These are phyloP conservation scores for Rhodotorula sp. DNA, from an alignment of 1,284 basidiomycete genomes.

Conservation along the genomic window DNA sequence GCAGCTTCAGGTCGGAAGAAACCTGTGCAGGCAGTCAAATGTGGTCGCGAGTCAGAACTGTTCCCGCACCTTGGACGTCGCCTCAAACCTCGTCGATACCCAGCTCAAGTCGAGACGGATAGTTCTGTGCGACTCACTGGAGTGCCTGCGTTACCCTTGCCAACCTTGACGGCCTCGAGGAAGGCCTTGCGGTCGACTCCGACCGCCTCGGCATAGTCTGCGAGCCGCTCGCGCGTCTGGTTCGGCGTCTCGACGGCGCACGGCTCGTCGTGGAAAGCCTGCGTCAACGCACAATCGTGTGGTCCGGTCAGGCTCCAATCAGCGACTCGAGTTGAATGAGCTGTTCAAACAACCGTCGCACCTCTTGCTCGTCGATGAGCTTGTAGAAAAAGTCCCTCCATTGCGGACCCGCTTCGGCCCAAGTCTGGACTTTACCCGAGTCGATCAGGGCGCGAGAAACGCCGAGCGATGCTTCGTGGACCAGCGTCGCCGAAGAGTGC, in stretches of 20 bases:
- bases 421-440: slow-evolving; percentile 44
- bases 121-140: slow-evolving; percentile 32
- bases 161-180: slow-evolving; percentile 46
- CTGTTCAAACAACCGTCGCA: not conserved
- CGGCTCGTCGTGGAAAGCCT: slow-evolving; percentile 49
- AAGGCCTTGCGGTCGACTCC: slow-evolving; percentile 46
- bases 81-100: not conserved
- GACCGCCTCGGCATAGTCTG: slow-evolving; percentile 45
- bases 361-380: slow-evolving; percentile 46
- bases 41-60: not conserved
- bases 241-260: slow-evolving; percentile 47
- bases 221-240: slow-evolving; percentile 47
- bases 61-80: not conserved
- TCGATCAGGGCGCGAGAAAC: slow-evolving; percentile 46
- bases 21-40: slow-evolving; percentile 13
- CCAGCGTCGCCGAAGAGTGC: slow-evolving; percentile 45
- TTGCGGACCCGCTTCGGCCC: slow-evolving; percentile 29
- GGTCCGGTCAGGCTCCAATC: too few relatives aligned
- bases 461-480: slow-evolving; percentile 50
- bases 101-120: not conserved
- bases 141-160: slow-evolving; percentile 49
- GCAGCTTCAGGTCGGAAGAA: slow-evolving; percentile 39
- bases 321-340: too few relatives aligned
- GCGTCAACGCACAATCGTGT: slow-evolving; percentile 10
- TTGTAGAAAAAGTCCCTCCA: slow-evolving; percentile 48